Evolutionary conservation across 331 rosid genomes (phyloP), one percentile per base, ranked within the genome.

Genomic region (Dryas integrifolia): DNA sequence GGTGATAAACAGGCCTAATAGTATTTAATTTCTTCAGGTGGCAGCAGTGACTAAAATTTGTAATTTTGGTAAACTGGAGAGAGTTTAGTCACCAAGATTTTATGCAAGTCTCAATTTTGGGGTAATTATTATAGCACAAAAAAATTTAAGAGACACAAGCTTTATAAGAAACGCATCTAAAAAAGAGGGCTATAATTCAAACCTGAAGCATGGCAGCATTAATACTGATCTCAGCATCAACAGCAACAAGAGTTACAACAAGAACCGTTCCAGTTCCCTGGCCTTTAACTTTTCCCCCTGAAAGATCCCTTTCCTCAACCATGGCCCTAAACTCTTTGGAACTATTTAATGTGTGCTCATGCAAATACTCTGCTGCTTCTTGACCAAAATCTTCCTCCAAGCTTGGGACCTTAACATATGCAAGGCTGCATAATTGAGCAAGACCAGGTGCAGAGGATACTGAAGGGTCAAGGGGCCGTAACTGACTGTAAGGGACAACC

Each of bases 171-270:
- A 24, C 24, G 8, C 8, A 24, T n/a, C 45, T 24, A 49, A 72
- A 30, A 26, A 66, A 51, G 53, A 46, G 6, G 35, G 64, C 1
- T 46, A 43, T 3, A 49, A 78, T 67, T 58, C 85, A 35, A 58
- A 92, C 99, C 97, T 92, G 91, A 74, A 95, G 92, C 85, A 95
- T 88, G 75, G 96, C 86, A 35, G 96, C 92, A 66, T 95, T 95
- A 60, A 95, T 53, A 45, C 98, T 92, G 82, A 87, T 86, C 82
- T 95, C 99, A 52, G 96, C 77, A 78, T 92, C 96, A 41, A 82
- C 96, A 47, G 96, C 93, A 41, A 88, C 97, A 67, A 95, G 97
- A 55, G 96, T 92, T 18, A 92, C 93, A 43, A 80, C 58, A 64
- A 88, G 80, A 80, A 85, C 61, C 21, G 90, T 68, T 10, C 99